These are phyloP conservation scores for Aotearoamyces nothofagi DNA, from an alignment of 2,329 filamentous ascomycete genomes.

Conservation along the genomic window DNA sequence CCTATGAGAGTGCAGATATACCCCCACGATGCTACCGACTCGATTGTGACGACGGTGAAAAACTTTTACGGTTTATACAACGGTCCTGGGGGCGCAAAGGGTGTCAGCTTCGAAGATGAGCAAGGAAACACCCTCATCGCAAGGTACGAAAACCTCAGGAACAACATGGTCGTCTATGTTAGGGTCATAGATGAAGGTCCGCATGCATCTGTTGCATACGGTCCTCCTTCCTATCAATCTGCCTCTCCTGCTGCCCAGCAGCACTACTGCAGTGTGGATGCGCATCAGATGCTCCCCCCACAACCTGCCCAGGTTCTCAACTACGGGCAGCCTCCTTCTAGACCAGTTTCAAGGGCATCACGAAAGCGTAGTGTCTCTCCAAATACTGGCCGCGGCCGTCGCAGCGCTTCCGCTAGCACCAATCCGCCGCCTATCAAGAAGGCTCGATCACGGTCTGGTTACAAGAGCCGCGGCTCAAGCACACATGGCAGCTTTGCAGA, in stretches of 20 bases:
- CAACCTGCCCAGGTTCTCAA: constrained; percentile 33
- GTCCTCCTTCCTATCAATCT: constrained; percentile 36
- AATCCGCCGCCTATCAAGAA: constrained; percentile 40
- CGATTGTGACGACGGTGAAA: constrained; percentile 95
- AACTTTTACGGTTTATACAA: constrained; percentile 97
- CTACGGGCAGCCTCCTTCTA: constrained; percentile 45
- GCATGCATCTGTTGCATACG: constrained; percentile 28
- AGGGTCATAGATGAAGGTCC: constrained; percentile 56
- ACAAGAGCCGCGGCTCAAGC: constrained; percentile 53
- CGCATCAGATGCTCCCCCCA: constrained; percentile 46
- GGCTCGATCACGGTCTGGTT: constrained; percentile 46
- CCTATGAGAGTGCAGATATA: constrained; percentile 86
- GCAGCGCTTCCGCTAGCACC: constrained; percentile 58
- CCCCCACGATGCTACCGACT: constrained; percentile 91
- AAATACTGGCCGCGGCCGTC: constrained; percentile 49
- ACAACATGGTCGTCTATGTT: constrained; percentile 89
- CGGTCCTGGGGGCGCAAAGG: constrained; percentile 49
- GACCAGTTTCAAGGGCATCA: constrained; percentile 56
- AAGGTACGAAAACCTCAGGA: constrained; percentile 85
- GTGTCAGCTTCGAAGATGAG: constrained; percentile 90
- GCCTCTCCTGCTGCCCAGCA: constrained; percentile 33
- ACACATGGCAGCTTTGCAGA: constrained; percentile 36
- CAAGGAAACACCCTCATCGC: constrained; percentile 84
- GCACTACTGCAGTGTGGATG: constrained; percentile 43
- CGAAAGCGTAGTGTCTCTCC: constrained; percentile 70